These are phyloP conservation scores for Umbilicus rupestris DNA, from an alignment of 164 flowering plant species.

Conservation along the genomic window DNA sequence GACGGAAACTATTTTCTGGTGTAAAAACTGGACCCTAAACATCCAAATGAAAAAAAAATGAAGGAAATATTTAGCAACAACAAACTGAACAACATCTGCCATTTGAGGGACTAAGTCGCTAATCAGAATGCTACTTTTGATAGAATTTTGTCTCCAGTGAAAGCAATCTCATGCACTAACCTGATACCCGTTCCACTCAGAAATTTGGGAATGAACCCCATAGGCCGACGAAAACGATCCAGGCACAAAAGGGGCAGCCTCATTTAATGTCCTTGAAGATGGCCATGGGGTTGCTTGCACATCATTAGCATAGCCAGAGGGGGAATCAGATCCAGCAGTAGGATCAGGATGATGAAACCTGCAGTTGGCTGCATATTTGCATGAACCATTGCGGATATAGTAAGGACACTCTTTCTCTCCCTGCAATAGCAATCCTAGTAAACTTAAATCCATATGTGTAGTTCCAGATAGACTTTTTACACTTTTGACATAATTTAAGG, in stretches of 20 bases:
- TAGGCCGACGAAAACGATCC: conserved; percentile 42
- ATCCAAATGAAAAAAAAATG: conserved; percentile 10
- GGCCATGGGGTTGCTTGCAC: conserved; percentile 48
- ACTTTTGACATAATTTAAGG: conserved; percentile 1
- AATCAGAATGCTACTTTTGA: neutral
- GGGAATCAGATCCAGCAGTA: conserved; percentile 37
- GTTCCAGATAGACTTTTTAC: neutral
- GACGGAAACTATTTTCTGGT: conserved; percentile 34
- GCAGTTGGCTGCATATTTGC: conserved; percentile 79
- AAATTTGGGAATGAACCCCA: conserved; percentile 27
- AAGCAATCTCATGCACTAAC: conserved; percentile 20
- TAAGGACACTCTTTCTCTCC: conserved; percentile 85
- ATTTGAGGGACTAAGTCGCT: neutral
- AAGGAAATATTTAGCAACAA: neutral
- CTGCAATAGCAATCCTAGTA: conserved; percentile 22
- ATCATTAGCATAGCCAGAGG: conserved; percentile 39
- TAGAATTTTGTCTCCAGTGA: neutral
- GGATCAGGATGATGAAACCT: conserved; percentile 95
- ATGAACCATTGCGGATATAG: conserved; percentile 88
- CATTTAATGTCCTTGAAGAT: conserved; percentile 37
- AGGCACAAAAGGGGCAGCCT: conserved; percentile 42
- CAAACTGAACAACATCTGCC: no score
- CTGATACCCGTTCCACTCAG: conserved; percentile 88
- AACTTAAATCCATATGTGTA: neutral
- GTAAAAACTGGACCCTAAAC: conserved; percentile 45